These are phyloP conservation scores for Phytophthora capsici DNA, from an alignment of 352 stramenopile species.

Conservation along the genomic window DNA sequence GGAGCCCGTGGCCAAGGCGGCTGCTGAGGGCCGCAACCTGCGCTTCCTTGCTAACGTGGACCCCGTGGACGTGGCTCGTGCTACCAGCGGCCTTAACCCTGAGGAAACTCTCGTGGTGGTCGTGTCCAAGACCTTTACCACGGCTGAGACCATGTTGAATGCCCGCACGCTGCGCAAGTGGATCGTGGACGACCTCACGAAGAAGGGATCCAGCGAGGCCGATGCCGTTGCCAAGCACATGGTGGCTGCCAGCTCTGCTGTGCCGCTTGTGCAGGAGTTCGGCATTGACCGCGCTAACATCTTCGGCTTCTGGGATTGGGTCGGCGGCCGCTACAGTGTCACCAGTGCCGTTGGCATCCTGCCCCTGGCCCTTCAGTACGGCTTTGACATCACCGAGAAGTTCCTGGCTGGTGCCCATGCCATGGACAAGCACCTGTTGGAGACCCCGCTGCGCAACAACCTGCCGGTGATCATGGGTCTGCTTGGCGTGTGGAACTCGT, in stretches of 20 bases:
- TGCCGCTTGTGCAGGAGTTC: constrained; percentile 89
- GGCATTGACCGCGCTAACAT: constrained; percentile 96
- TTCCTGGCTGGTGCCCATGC: constrained; percentile 97
- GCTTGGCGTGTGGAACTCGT: constrained; percentile 98
- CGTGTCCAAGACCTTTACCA: constrained; percentile 99
- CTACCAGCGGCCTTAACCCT: constrained; percentile 91
- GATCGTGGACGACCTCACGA: constrained; percentile 93
- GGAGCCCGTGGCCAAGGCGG: constrained; percentile 86
- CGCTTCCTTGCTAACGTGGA: constrained; percentile 99
- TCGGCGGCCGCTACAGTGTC: constrained; percentile 97
- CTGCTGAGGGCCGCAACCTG: constrained; percentile 86
- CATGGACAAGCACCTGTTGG: constrained; percentile 98
- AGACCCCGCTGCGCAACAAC: constrained; percentile 93
- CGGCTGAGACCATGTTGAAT: constrained; percentile 99
- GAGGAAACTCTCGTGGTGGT: constrained; percentile 97
- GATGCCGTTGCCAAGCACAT: constrained; percentile 95
- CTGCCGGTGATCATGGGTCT: constrained; percentile 97
- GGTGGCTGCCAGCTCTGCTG: constrained; percentile 88
- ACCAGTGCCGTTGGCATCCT: constrained; percentile 97
- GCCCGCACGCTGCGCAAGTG: constrained; percentile 95
- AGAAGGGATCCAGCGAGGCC: constrained; percentile 78
- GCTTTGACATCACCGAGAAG: constrained; percentile 89
- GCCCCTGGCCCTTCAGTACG: constrained; percentile 96
- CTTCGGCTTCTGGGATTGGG: constrained; percentile 99
- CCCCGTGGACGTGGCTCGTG: constrained; percentile 95